Evolutionary conservation across 805 yeast genomes (phyloP), one percentile per base, ranked within the genome.

Genomic region (Maudiozyma saulgeensis): DNA sequence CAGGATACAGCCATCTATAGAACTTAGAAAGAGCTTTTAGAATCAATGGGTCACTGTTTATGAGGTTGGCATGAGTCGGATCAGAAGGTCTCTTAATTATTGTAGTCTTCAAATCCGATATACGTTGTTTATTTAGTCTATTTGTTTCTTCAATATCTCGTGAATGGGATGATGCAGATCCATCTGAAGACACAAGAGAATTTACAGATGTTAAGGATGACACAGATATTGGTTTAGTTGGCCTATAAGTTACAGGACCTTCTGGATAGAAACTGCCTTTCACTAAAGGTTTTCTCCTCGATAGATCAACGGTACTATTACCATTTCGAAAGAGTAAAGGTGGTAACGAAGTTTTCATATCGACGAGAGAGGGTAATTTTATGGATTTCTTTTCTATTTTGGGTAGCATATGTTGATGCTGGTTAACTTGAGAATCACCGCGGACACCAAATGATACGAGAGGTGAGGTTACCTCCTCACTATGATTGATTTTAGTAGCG

Each of bases 1-100:
- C 85, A 3, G 85, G 85, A 53, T 81, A 81, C 52, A 78, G 75
- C 81, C 83, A 80, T n/a, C 72, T 73, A 60, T 80, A 81, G 59
- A 81, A 59, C 48, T 66, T 64, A 2, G 68, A 65, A n/a, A 67
- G 52, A 15, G 68, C 57, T 44, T 60, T 56, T 12, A 66, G 47
- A 15, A 66, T 58, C 31, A 52, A 52, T 9, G 64, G 60, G 50
- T 65, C 68, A 21, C 58, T 63, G 45, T 61, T 62, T 4, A 64
- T 43, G 13, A 56, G 47, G 43, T 54, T 53, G n/a, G 56, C 45
- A 32, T 57, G 53, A n/a, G 43, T 45, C 4, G 43, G 51, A 39
- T 45, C 43, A 44, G 45, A 26, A 43, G 58, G 44, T 44, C 68
- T 57, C 25, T 61, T 60, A 38, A 66, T 66, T 8, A 64, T 64